phyloP scores from a whole-genome alignment of 2,329 filamentous ascomycete species.

The Macroventuria anomochaeta region DNA sequence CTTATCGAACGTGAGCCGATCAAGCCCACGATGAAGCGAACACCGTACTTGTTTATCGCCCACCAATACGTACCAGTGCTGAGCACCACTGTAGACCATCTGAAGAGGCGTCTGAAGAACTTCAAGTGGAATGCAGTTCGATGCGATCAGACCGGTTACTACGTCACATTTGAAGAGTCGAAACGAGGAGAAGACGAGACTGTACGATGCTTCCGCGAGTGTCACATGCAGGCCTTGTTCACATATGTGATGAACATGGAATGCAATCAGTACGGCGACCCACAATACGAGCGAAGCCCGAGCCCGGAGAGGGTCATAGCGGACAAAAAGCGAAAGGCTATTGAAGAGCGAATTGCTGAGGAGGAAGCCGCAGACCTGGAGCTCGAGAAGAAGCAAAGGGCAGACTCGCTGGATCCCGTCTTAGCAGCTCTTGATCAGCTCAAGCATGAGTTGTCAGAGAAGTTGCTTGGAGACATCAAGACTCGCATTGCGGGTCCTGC shows the following conservation, averaged over 20 bases:
- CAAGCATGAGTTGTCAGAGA: conserved; percentile 80
- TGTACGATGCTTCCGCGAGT: conserved; percentile 77
- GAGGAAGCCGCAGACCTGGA: conserved; percentile 85
- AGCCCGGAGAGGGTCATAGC: conserved; percentile 58
- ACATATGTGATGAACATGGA: conserved; percentile 94
- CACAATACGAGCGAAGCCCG: conserved; percentile 64
- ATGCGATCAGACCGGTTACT: conserved; percentile 86
- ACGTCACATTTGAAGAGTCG: conserved; percentile 85
- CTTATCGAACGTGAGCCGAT: conserved; percentile 70
- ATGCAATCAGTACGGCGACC: conserved; percentile 72
- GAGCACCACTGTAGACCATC: conserved; percentile 81
- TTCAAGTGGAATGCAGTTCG: conserved; percentile 83
- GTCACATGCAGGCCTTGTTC: conserved; percentile 84
- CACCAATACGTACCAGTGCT: conserved; percentile 86
- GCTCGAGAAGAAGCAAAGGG: conserved; percentile 86
- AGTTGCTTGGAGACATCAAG: conserved; percentile 87
- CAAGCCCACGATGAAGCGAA: conserved; percentile 71
- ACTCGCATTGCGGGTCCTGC: conserved; percentile 82
- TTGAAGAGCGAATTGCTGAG: conserved; percentile 69
- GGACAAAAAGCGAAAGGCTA: conserved; percentile 65
- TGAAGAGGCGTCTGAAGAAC: conserved; percentile 86
- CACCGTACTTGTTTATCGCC: conserved; percentile 92
- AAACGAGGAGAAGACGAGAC: conserved; percentile 79
- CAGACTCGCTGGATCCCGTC: conserved; percentile 89
- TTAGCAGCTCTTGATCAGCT: conserved; percentile 80